A percentile compares a stretch with the other conserved stretches of the same genome.
Evolutionary conservation across 768 basidiomycete genomes (phyloP).

Genomic region (Rhodosporidiobolus sp.): DNA sequence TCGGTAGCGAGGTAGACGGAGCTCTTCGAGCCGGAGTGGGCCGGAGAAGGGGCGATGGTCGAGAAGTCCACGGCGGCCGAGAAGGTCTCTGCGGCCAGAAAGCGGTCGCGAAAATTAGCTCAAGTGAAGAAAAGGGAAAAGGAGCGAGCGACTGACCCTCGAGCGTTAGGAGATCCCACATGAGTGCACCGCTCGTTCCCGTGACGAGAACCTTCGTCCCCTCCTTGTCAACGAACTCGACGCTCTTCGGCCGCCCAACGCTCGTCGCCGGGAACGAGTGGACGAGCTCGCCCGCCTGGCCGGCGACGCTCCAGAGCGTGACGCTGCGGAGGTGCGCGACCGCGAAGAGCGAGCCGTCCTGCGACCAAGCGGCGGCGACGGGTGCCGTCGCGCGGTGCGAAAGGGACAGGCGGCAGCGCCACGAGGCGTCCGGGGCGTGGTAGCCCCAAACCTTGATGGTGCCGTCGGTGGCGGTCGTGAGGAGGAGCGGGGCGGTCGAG

Average conservation of each 20-base stretch:
- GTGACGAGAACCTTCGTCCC: slow-evolving; percentile 38
- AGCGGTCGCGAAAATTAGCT: too few relatives aligned
- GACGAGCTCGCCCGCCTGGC: slow-evolving; percentile 59
- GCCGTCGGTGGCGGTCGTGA: slow-evolving; percentile 73
- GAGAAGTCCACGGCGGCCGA: slow-evolving; percentile 29
- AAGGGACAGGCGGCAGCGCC: slow-evolving; percentile 74
- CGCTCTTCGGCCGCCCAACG: slow-evolving; percentile 56
- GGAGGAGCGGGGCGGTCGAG: slow-evolving; percentile 54
- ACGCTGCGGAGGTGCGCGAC: slow-evolving; percentile 66
- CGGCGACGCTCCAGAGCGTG: slow-evolving; percentile 67
- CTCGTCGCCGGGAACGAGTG: slow-evolving; percentile 53
- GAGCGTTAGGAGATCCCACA: slow-evolving; percentile 50
- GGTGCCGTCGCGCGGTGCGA: slow-evolving; percentile 57
- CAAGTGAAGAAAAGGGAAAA: background rate
- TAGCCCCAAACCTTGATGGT: slow-evolving; percentile 77
- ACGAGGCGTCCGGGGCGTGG: slow-evolving; percentile 61
- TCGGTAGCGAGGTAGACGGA: background rate
- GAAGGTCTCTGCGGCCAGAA: slow-evolving; percentile 44
- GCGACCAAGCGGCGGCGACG: slow-evolving; percentile 69
- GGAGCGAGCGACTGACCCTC: slow-evolving; percentile 42
- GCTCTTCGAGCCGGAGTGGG: slow-evolving; percentile 22
- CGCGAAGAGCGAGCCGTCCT: slow-evolving; percentile 79
- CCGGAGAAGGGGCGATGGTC: slow-evolving; percentile 24
- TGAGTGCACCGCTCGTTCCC: slow-evolving; percentile 41
- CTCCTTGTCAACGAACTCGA: slow-evolving; percentile 47